Conservation (phyloP, 192 early-diverging fungal genomes). For the Mortierella antarctica region DNA sequence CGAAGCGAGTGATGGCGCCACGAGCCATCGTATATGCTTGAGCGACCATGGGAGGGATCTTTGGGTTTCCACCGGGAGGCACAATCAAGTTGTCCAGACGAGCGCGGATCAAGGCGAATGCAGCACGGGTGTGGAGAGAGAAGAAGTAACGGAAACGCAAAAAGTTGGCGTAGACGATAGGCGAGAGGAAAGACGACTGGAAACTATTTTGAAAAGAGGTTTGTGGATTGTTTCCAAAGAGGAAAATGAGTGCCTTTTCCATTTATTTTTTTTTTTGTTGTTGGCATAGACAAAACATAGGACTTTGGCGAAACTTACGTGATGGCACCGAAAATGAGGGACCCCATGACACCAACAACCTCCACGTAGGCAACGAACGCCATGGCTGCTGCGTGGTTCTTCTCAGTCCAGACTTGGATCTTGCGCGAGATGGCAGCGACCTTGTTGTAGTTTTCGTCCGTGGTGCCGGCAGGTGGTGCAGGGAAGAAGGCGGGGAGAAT, state of each 20-base stretch:
- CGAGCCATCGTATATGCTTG: slow-evolving; percentile 53
- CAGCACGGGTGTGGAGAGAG: slow-evolving; percentile 62
- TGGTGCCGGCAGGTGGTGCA: slow-evolving; percentile 15
- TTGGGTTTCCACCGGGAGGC: slow-evolving; percentile 58
- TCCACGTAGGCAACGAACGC: slow-evolving; percentile 74
- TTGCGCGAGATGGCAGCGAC: slow-evolving; percentile 56
- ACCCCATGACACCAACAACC: slow-evolving; percentile 75
- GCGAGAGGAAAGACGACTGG: slow-evolving; percentile 63
- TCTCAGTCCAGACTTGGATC: slow-evolving; percentile 63
- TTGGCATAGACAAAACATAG: background rate
- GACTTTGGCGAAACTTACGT: slow-evolving; percentile 52
- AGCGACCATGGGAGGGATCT: slow-evolving; percentile 57
- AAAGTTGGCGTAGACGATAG: slow-evolving; percentile 76
- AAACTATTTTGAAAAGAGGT: slow-evolving; percentile 21
- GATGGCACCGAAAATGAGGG: slow-evolving; percentile 63
- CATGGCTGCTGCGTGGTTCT: slow-evolving; percentile 74
- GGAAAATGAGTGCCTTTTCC: background rate
- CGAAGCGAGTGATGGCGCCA: slow-evolving; percentile 38
- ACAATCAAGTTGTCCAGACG: slow-evolving; percentile 55
- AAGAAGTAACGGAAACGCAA: slow-evolving; percentile 79
- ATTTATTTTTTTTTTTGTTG: background rate
- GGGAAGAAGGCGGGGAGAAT: slow-evolving; percentile 79
- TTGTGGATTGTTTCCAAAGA: background rate
- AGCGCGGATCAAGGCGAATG: slow-evolving; percentile 53
- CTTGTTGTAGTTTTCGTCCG: slow-evolving; percentile 40